Conservation (phyloP, 2,329 filamentous ascomycete genomes). For the Aspergillus unguis region DNA sequence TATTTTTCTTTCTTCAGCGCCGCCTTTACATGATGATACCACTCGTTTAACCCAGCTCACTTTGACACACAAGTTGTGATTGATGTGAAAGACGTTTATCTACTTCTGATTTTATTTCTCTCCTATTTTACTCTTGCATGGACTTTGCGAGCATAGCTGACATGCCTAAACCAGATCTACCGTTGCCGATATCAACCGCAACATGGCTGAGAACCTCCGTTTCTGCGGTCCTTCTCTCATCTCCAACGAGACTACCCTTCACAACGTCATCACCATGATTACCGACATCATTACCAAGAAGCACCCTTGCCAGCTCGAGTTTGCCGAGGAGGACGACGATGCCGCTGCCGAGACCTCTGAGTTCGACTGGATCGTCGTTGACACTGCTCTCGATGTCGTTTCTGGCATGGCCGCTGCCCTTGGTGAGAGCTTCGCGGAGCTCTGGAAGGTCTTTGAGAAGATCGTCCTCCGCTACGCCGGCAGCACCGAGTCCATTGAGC, state of each 20-base stretch:
- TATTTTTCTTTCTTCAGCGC: constrained; percentile 19
- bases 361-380: constrained; percentile 95
- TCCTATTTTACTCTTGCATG: constrained; percentile 32
- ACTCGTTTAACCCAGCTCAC: constrained; percentile 97
- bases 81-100: constrained; percentile 79
- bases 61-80: constrained; percentile 82
- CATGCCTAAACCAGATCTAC: constrained; percentile 60
- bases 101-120: constrained; percentile 34
- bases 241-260: constrained; percentile 66
- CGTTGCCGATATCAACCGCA: constrained; percentile 93
- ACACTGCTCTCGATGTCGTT: constrained; percentile 88
- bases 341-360: constrained; percentile 78
- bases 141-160: constrained; percentile 41
- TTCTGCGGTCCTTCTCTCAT: constrained; percentile 84
- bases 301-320: constrained; percentile 89
- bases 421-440: constrained; percentile 73
- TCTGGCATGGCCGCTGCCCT: constrained; percentile 80
- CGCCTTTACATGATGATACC: constrained; percentile 69
- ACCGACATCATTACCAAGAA: constrained; percentile 79
- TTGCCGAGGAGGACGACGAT: constrained; percentile 74
- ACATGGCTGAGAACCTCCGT: constrained; percentile 85
- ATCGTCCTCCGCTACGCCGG: constrained; percentile 82
- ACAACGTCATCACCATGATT: constrained; percentile 72
- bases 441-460: constrained; percentile 97
- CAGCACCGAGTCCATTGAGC: constrained; percentile 81